phyloP scores from a whole-genome alignment of 495 filamentous ascomycete genomes.

The Melanomma pulvis-pyrius region DNA sequence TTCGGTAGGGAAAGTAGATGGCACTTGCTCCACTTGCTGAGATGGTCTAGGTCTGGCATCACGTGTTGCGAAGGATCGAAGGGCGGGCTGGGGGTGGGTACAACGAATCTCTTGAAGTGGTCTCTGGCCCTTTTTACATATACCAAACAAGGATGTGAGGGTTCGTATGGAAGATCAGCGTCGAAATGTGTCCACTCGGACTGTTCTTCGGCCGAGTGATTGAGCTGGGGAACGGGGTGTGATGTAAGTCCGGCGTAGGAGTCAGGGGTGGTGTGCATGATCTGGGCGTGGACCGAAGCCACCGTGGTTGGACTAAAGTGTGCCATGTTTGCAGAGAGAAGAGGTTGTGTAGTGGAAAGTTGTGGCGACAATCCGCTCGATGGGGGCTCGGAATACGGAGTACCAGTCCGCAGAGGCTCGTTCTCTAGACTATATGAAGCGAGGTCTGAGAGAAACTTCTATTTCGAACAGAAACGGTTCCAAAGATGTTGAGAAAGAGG shows the following conservation, averaged over 20 bases:
- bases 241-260: neutral
- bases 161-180: neutral
- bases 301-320: neutral
- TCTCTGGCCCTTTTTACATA: neutral
- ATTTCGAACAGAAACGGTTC: no score
- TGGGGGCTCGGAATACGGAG: neutral
- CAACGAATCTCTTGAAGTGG: neutral
- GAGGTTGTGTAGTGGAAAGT: neutral
- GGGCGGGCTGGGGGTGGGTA: neutral
- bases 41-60: neutral
- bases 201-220: neutral
- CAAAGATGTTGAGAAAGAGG: neutral
- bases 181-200: neutral
- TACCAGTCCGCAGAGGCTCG: no score
- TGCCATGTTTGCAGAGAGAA: neutral
- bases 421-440: no score
- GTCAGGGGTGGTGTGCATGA: neutral
- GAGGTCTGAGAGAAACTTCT: no score
- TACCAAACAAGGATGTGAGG: neutral
- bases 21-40: slow-evolving; percentile 13
- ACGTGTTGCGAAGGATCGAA: neutral
- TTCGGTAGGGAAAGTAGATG: slow-evolving; percentile 26
- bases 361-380: neutral
- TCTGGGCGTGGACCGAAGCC: neutral
- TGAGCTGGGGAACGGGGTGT: neutral